These are phyloP conservation scores for Arctostaphylos glauca DNA, from an alignment of 148 eudicot species.

Conservation along the genomic window DNA sequence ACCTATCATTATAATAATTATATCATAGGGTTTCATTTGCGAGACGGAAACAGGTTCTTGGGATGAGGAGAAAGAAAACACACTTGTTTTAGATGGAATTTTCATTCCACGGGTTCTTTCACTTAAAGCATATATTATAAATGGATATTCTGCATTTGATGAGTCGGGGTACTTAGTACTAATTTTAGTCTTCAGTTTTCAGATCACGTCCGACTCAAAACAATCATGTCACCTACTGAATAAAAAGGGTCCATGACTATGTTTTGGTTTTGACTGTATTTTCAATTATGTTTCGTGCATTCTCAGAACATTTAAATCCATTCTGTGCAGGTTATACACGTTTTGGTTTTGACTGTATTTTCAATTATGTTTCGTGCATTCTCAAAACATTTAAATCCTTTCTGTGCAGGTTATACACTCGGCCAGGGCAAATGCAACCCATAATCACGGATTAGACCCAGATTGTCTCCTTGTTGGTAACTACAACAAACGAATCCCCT, in stretches of 20 bases:
- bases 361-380: too few species aligned
- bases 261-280: not conserved
- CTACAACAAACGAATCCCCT: not conserved
- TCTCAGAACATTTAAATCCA: too few species aligned
- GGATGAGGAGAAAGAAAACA: not conserved
- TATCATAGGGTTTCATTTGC: not conserved
- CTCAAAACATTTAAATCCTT: too few species aligned
- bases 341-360: too few species aligned
- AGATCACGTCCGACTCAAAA: not conserved
- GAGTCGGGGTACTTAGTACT: not conserved
- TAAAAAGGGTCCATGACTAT: not conserved
- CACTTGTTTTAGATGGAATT: not conserved
- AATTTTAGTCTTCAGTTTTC: not conserved
- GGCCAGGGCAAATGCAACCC: conserved; percentile 95
- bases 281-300: not conserved
- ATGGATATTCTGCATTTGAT: not conserved
- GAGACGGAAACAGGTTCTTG: not conserved
- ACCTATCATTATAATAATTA: not conserved
- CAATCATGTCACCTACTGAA: not conserved
- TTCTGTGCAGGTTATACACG: too few species aligned
- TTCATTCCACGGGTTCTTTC: not conserved
- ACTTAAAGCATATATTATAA: not conserved
- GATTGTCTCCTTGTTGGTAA: conserved; percentile 93
- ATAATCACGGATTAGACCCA: conserved; percentile 77
- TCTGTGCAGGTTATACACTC: conserved; percentile 89